Conservation (phyloP, 208 protist species). For the Trypanosoma conorhini region DNA sequence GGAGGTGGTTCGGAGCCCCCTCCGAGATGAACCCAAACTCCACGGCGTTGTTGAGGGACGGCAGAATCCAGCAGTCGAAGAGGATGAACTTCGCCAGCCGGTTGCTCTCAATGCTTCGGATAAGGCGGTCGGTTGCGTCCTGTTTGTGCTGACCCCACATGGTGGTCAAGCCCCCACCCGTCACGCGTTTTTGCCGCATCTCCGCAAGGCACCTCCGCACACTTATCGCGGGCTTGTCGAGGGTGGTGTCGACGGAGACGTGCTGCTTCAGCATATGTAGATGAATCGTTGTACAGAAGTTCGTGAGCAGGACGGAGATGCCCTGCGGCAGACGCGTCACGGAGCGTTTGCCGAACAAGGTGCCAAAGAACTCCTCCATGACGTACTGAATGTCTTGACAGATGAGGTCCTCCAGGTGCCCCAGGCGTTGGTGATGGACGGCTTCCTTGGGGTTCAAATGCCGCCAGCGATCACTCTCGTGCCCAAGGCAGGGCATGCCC, state of each 20-base stretch:
- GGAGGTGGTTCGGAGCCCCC: conserved; percentile 69
- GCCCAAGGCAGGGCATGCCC: neutral
- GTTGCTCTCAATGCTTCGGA: conserved; percentile 71
- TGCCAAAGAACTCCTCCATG: conserved; percentile 80
- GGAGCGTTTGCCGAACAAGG: conserved; percentile 67
- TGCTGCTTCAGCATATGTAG: conserved; percentile 67
- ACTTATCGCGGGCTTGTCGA: conserved; percentile 27
- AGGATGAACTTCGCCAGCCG: conserved; percentile 83
- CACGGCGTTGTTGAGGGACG: conserved; percentile 75
- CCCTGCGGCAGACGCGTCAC: conserved; percentile 73
- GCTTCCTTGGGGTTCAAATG: conserved; percentile 7
- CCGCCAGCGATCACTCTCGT: conserved; percentile 8
- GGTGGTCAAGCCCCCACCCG: neutral
- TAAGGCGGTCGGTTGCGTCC: conserved; percentile 43
- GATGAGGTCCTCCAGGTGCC: conserved; percentile 74
- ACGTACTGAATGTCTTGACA: conserved; percentile 84
- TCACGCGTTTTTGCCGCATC: conserved; percentile 51
- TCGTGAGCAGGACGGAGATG: conserved; percentile 75
- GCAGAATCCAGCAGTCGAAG: conserved; percentile 90
- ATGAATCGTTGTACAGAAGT: conserved; percentile 76
- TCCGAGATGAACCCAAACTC: conserved; percentile 67
- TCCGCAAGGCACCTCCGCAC: conserved; percentile 39
- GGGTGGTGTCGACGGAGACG: conserved; percentile 17
- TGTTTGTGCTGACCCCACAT: conserved; percentile 26
- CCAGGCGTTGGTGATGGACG: conserved; percentile 38